Percentiles rank a stretch among this genome's conserved stretches.
Conservation (phyloP, 108 stramenopile genomes). For the Nannochloropsis salina region DNA sequence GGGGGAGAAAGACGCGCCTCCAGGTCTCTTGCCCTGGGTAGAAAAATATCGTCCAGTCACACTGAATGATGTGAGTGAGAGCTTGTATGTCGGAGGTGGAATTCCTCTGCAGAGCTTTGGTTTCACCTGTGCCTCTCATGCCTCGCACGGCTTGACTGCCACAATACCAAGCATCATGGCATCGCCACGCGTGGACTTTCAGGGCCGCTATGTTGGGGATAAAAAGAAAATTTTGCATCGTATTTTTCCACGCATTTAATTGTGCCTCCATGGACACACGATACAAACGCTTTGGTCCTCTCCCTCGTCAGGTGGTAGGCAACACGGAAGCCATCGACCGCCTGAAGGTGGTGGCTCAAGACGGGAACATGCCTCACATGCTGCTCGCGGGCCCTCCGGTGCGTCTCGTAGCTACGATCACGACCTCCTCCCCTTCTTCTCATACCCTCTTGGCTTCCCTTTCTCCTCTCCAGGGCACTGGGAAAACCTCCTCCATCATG, state of each 20-base stretch:
- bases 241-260: background rate
- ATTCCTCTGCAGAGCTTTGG: too few species aligned
- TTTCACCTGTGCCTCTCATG: background rate
- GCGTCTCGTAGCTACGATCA: conserved; percentile 77
- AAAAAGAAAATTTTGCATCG: background rate
- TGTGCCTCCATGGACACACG: background rate
- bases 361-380: conserved; percentile 96
- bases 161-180: background rate
- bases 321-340: conserved; percentile 89
- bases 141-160: background rate
- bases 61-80: conserved; percentile 47
- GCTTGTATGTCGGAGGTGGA: too few species aligned
- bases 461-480: conserved; percentile 31
- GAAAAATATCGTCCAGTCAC: conserved; percentile 80
- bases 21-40: conserved; percentile 74
- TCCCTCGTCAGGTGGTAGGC: conserved; percentile 71
- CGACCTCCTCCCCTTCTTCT: conserved; percentile 76
- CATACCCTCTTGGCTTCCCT: conserved; percentile 66
- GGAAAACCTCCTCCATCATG: conserved; percentile 42
- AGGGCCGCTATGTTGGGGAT: conserved; percentile 26
- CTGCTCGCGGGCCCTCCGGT: conserved; percentile 89
- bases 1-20: background rate
- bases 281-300: background rate
- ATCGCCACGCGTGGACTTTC: conserved; percentile 36
- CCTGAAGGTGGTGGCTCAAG: conserved; percentile 79